Conservation (phyloP, 108 stramenopile genomes). For the Skeletonema grethae region DNA sequence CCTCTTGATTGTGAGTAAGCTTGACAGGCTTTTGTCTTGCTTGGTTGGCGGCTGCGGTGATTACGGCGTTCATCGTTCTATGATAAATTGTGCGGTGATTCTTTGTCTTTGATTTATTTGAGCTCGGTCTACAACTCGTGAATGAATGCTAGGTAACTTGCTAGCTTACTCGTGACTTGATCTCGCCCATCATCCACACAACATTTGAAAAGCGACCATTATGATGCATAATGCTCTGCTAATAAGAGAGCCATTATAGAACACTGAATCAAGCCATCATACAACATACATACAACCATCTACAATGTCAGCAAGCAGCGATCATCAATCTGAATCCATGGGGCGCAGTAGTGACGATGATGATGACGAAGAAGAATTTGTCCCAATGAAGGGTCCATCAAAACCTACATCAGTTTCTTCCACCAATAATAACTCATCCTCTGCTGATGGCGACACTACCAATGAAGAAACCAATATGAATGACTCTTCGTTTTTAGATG, state of each 20-base stretch:
- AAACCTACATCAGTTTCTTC: no score
- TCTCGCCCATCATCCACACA: no score
- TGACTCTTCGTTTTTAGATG: conserved; percentile 22
- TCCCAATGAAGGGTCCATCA: conserved; percentile 12
- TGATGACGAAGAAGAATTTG: neutral
- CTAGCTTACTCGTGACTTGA: neutral
- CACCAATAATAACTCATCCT: conserved; percentile 3
- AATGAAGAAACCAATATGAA: neutral
- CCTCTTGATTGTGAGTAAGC: conserved; percentile 82
- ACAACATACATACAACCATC: no score
- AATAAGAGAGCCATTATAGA: neutral
- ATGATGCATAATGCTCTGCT: no score
- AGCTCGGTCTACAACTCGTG: neutral
- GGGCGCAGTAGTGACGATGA: conserved; percentile 13
- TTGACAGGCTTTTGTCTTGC: conserved; percentile 69
- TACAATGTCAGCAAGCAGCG: neutral
- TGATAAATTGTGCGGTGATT: no score
- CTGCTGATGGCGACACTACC: neutral
- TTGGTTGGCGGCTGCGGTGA: conserved; percentile 72
- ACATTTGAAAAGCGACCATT: no score
- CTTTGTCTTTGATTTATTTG: no score
- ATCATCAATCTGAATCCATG: conserved; percentile 40
- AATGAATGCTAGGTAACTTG: neutral
- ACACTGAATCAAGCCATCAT: neutral
- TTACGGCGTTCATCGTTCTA: conserved; percentile 69